phyloP scores from a whole-genome alignment of 352 stramenopile species.

The Blastocystis sp. region DNA sequence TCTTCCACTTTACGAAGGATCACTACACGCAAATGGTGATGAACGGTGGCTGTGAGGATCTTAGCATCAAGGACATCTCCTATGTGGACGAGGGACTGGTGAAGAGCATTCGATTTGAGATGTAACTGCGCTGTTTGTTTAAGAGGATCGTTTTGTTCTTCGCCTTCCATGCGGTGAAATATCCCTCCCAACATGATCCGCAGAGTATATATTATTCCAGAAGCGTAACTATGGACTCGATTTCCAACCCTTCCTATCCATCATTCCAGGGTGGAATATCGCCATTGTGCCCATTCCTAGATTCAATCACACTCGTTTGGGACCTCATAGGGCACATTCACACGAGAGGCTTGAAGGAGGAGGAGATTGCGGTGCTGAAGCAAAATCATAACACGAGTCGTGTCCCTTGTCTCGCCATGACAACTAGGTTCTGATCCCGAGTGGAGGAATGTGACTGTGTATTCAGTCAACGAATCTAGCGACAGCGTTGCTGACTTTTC shows the following conservation, averaged over 20 bases:
- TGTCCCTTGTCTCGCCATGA: background rate
- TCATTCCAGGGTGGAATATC: background rate
- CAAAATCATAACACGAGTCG: conserved; percentile 16
- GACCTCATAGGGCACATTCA: background rate
- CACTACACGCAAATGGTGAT: conserved; percentile 12
- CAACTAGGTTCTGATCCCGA: background rate
- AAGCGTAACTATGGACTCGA: background rate
- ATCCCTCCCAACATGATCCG: background rate
- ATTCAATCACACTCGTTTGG: background rate
- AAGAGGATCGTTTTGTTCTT: background rate
- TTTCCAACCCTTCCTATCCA: background rate
- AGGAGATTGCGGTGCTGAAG: conserved; percentile 14
- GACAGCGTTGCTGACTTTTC: background rate
- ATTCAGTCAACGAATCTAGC: background rate
- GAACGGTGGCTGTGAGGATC: background rate
- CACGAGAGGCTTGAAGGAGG: conserved; percentile 13
- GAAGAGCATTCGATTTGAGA: background rate
- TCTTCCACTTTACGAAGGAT: conserved; percentile 2
- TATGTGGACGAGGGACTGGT: background rate
- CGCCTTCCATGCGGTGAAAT: background rate
- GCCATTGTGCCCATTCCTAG: background rate
- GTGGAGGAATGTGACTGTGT: conserved; percentile 10
- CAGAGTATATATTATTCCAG: background rate
- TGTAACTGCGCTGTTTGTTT: conserved; percentile 1
- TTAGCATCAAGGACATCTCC: conserved; percentile 22